These are phyloP conservation scores for Trypanosoma platydactyli DNA, from an alignment of 208 protist species.

Conservation along the genomic window DNA sequence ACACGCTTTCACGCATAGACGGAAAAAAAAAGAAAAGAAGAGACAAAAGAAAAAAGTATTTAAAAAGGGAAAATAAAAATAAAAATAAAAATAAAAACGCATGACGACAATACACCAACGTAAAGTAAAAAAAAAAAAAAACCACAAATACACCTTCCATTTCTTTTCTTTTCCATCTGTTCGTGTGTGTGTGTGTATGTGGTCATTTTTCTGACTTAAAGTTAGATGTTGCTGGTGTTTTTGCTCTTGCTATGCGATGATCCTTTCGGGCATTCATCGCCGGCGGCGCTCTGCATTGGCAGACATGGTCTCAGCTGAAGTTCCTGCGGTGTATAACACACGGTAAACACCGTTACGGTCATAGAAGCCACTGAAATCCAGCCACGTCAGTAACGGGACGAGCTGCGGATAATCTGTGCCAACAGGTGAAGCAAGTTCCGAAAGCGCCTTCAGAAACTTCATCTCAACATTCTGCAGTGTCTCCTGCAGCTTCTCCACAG, in stretches of 20 bases:
- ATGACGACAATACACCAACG: no score
- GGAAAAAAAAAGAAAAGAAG: neutral
- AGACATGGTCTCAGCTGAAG: conserved; percentile 11
- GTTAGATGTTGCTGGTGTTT: no score
- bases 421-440: conserved; percentile 76
- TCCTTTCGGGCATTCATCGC: neutral
- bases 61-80: no score
- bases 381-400: conserved; percentile 81
- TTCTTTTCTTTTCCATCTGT: neutral
- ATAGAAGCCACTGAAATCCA: conserved; percentile 88
- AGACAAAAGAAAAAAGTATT: no score
- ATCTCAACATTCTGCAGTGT: conserved; percentile 67
- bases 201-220: no score
- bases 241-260: neutral
- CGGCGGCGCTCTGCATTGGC: conserved; percentile 6
- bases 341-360: conserved; percentile 80
- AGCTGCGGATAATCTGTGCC: conserved; percentile 82
- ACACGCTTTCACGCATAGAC: neutral
- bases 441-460: conserved; percentile 60
- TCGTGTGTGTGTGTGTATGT: no score
- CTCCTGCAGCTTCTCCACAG: conserved; percentile 31
- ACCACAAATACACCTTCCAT: neutral
- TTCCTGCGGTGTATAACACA: conserved; percentile 52
- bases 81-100: neutral
- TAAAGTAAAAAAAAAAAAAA: no score